Percentiles rank a stretch among this genome's conserved stretches.
These are phyloP conservation scores for Xylariomycetidae sp. DNA, from an alignment of 2,329 filamentous ascomycete species.

Conservation along the genomic window DNA sequence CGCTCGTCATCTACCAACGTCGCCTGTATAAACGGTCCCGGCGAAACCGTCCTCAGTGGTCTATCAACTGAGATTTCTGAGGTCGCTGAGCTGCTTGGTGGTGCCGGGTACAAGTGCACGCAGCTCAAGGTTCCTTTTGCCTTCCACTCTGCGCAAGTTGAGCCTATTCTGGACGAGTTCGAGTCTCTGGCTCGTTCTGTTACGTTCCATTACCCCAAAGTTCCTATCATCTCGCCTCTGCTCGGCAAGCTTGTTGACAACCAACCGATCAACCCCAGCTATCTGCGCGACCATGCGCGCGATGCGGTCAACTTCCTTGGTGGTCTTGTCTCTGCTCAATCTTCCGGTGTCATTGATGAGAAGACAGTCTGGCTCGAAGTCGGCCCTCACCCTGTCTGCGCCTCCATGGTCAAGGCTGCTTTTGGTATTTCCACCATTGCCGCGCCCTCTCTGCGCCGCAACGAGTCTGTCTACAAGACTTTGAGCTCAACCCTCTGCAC, in stretches of 20 bases:
- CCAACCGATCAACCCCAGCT: conserved; percentile 53
- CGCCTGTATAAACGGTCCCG: conserved; percentile 72
- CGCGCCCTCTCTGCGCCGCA: conserved; percentile 57
- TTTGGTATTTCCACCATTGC: conserved; percentile 50
- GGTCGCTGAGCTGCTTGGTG: conserved; percentile 35
- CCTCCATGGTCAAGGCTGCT: conserved; percentile 62
- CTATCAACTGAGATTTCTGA: conserved; percentile 35
- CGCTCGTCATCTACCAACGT: conserved; percentile 37
- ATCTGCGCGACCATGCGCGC: conserved; percentile 61
- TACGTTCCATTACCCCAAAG: conserved; percentile 48
- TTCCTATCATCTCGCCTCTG: conserved; percentile 66
- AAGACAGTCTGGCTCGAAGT: conserved; percentile 69
- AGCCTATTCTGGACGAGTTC: conserved; percentile 58
- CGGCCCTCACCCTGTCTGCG: conserved; percentile 68
- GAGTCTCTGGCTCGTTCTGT: conserved; percentile 49
- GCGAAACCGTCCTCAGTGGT: conserved; percentile 69
- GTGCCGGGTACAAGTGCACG: conserved; percentile 54
- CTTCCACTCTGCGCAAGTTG: conserved; percentile 63
- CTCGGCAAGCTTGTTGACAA: conserved; percentile 56
- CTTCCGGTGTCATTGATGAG: conserved; percentile 55
- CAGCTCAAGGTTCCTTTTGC: conserved; percentile 63
- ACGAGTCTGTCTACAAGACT: conserved; percentile 61
- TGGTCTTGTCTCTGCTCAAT: conserved; percentile 55
- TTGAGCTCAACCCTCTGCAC: conserved; percentile 52
- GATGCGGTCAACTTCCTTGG: conserved; percentile 66